A percentile compares a stretch with the other conserved stretches of the same genome.
Conservation (phyloP, 2,329 filamentous ascomycete genomes). For the Neonectria hederae region DNA sequence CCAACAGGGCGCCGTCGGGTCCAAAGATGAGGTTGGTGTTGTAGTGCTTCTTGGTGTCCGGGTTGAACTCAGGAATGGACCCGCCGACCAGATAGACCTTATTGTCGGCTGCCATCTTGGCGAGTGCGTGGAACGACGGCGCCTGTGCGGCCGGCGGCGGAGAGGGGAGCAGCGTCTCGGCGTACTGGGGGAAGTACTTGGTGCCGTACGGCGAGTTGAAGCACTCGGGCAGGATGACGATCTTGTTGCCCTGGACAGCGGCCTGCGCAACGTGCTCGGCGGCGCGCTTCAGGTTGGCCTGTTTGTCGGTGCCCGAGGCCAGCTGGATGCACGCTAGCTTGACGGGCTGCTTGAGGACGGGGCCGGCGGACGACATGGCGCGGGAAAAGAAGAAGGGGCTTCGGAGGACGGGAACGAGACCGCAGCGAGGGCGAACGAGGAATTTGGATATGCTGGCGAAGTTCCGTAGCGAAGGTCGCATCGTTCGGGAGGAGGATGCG, state of each 20-base stretch:
- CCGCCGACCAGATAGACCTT: conserved; percentile 87
- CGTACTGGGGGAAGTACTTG: conserved; percentile 89
- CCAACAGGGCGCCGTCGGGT: conserved; percentile 81
- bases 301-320: conserved; percentile 83
- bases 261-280: conserved; percentile 85
- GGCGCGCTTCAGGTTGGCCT: conserved; percentile 82
- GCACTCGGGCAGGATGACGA: conserved; percentile 95
- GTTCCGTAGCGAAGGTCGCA: conserved; percentile 32
- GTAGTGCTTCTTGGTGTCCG: conserved; percentile 73
- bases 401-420: conserved; percentile 31
- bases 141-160: conserved; percentile 76
- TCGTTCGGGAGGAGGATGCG: conserved; percentile 22
- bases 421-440: conserved; percentile 22
- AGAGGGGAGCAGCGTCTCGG: conserved; percentile 83
- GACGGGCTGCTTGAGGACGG: conserved; percentile 76
- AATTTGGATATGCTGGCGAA: conserved; percentile 24
- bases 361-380: conserved; percentile 48
- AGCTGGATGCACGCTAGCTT: conserved; percentile 86
- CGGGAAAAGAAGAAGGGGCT: conserved; percentile 41
- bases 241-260: conserved; percentile 76
- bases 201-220: conserved; percentile 99
- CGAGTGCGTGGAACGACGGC: conserved; percentile 87
- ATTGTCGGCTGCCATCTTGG: conserved; percentile 80
- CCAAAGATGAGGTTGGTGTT: conserved; percentile 90
- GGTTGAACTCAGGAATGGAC: conserved; percentile 85